Conservation (phyloP, 192 early-diverging fungal species). For the Rhizophagus clarus region DNA sequence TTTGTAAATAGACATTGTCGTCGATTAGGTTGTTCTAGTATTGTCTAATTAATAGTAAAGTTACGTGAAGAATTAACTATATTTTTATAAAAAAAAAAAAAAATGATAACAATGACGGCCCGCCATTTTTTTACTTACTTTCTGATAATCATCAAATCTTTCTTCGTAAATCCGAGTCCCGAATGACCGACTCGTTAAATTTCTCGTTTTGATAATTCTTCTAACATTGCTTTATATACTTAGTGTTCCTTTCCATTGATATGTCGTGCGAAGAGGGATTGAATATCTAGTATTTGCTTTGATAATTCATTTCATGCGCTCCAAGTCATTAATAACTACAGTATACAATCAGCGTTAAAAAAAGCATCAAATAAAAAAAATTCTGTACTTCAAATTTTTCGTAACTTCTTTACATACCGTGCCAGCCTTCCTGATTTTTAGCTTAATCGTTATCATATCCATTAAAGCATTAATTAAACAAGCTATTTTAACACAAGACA, state of each 20-base stretch:
- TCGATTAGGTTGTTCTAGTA: slow-evolving; percentile 48
- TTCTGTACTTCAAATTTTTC: too few species aligned
- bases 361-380: too few species aligned
- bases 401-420: slow-evolving; percentile 51
- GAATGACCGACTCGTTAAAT: slow-evolving; percentile 66
- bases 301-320: slow-evolving; percentile 58
- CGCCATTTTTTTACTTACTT: slow-evolving; percentile 37
- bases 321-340: slow-evolving; percentile 50
- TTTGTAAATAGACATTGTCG: slow-evolving; percentile 59
- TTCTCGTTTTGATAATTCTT: slow-evolving; percentile 65
- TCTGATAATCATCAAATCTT: slow-evolving; percentile 50
- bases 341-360: neutral
- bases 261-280: slow-evolving; percentile 55
- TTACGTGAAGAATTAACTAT: slow-evolving; percentile 36
- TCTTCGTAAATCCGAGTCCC: slow-evolving; percentile 64
- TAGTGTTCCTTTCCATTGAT: slow-evolving; percentile 49
- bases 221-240: slow-evolving; percentile 55
- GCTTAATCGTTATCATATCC: slow-evolving; percentile 58
- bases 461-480: slow-evolving; percentile 67
- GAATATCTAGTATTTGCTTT: slow-evolving; percentile 64
- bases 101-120: too few species aligned
- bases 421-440: slow-evolving; percentile 51
- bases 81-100: slow-evolving; percentile 50
- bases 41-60: slow-evolving; percentile 39
- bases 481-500: slow-evolving; percentile 61